phyloP scores from a whole-genome alignment of 1,284 basidiomycete species.

The Tremellales sp. region DNA sequence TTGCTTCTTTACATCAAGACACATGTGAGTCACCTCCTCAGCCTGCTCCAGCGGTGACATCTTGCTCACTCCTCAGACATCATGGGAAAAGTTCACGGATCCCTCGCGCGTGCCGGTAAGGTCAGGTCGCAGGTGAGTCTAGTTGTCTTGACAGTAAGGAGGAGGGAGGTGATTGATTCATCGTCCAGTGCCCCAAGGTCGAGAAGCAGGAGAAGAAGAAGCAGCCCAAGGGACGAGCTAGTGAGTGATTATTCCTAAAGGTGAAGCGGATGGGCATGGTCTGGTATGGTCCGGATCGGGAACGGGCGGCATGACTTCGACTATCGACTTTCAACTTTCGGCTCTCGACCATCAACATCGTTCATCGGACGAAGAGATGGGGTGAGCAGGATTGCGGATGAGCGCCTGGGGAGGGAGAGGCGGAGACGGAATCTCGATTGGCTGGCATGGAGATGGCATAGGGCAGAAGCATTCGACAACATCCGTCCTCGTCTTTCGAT shows the following conservation, averaged over 20 bases:
- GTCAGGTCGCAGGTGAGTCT: conserved; percentile 78
- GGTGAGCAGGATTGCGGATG: no score
- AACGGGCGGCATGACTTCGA: no score
- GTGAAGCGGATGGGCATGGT: background rate
- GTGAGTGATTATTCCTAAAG: conserved; percentile 24
- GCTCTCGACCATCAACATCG: no score
- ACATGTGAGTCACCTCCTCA: background rate
- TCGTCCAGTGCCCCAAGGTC: conserved; percentile 72
- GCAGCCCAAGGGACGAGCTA: conserved; percentile 88
- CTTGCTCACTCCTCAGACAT: conserved; percentile 32
- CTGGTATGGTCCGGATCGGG: background rate
- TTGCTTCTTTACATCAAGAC: background rate
- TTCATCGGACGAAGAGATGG: no score
- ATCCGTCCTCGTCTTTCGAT: no score
- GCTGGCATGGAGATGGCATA: no score
- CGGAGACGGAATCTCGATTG: no score
- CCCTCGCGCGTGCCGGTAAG: conserved; percentile 99
- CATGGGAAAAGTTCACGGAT: conserved; percentile 86
- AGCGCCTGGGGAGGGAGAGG: no score
- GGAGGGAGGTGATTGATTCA: conserved; percentile 1
- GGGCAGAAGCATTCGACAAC: no score
- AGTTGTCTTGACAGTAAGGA: conserved; percentile 1
- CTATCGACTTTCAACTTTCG: no score
- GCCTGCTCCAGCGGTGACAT: conserved; percentile 1
- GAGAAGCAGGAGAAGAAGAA: conserved; percentile 99